Percentiles rank a stretch among this genome's conserved stretches.
Conservation (phyloP, 768 basidiomycete genomes). For the Lyophyllum atratum region DNA sequence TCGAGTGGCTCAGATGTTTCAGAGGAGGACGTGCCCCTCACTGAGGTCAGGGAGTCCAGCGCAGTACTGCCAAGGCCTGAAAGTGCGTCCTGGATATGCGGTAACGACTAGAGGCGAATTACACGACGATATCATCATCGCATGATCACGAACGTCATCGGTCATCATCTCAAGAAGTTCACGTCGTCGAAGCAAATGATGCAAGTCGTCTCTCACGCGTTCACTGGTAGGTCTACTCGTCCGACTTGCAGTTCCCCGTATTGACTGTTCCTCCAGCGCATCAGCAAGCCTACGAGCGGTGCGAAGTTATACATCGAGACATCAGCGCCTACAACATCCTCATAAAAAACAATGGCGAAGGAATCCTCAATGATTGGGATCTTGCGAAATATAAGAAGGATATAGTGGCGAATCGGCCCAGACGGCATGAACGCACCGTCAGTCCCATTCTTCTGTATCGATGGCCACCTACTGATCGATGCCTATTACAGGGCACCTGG, state of each 20-base stretch:
- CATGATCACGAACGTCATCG: slow-evolving; percentile 19
- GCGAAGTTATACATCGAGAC: background rate
- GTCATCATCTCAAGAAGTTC: slow-evolving; percentile 11
- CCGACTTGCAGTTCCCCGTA: too few relatives aligned
- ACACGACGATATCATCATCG: too few relatives aligned
- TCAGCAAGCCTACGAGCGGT: background rate
- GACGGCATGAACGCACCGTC: background rate
- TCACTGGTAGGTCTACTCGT: background rate
- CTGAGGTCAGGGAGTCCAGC: background rate
- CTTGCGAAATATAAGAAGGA: background rate
- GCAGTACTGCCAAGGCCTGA: background rate
- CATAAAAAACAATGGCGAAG: background rate
- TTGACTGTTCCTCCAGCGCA: background rate
- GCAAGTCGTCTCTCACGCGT: background rate
- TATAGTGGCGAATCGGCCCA: background rate
- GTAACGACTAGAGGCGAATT: background rate
- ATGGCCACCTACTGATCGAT: background rate
- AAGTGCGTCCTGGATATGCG: background rate
- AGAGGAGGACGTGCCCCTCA: background rate
- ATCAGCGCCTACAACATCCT: background rate
- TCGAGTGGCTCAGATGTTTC: background rate
- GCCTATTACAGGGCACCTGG: slow-evolving; percentile 30
- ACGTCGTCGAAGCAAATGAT: slow-evolving; percentile 7
- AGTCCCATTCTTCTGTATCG: background rate
- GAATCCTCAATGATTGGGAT: slow-evolving; percentile 2